Percentiles rank a stretch among this genome's conserved stretches.
phyloP scores from a whole-genome alignment of 2,329 filamentous ascomycete species.

The Emmonsiellopsis sp. region DNA sequence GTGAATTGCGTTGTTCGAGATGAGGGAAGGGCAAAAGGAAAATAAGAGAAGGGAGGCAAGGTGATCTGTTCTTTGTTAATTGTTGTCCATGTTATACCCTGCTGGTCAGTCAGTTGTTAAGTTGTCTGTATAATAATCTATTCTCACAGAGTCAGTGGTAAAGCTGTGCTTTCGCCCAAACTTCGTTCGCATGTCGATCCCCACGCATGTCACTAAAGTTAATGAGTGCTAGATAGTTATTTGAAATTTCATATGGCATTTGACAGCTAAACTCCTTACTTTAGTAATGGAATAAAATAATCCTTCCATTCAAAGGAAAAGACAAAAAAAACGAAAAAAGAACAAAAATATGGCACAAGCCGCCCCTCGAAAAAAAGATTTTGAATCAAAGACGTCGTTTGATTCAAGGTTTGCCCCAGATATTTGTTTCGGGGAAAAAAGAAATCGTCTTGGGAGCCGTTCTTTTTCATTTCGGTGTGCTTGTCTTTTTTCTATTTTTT shows the following conservation, averaged over 20 bases:
- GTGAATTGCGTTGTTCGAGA: no score
- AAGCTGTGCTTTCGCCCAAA: no score
- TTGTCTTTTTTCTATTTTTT: neutral
- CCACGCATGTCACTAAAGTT: no score
- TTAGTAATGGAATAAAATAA: constrained; percentile 7
- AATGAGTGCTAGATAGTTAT: neutral
- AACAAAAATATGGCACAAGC: constrained; percentile 5
- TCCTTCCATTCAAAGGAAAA: constrained; percentile 4
- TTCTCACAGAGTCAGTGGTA: no score
- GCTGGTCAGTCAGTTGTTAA: no score
- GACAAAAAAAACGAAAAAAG: constrained; percentile 8
- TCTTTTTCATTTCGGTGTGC: neutral
- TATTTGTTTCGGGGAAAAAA: neutral
- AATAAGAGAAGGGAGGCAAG: no score
- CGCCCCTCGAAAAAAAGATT: neutral
- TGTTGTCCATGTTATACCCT: no score
- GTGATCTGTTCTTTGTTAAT: no score
- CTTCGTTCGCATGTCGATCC: no score
- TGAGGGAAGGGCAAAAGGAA: no score
- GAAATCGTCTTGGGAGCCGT: neutral
- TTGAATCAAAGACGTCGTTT: neutral
- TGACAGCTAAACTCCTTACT: constrained; percentile 12
- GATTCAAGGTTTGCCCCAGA: no score
- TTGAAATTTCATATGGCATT: constrained; percentile 9
- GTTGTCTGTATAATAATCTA: no score